Evolutionary conservation across 768 basidiomycete species (phyloP).

Genomic region (Russula earlei): DNA sequence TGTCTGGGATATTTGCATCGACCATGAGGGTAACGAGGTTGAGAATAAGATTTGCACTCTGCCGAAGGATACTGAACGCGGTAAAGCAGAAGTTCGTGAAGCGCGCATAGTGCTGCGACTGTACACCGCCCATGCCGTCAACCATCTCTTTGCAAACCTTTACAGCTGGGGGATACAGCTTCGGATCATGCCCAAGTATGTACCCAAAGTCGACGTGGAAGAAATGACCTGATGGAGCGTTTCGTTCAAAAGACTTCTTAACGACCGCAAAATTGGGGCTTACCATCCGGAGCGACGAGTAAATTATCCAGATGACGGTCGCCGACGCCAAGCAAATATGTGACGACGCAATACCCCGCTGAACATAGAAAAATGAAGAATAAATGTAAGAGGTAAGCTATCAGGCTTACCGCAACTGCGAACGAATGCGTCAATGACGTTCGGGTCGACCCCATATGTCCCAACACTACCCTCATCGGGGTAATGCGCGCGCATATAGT

Average conservation of each 20-base stretch:
- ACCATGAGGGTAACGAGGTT: slow-evolving; percentile 97
- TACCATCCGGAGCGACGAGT: slow-evolving; percentile 84
- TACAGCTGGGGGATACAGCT: slow-evolving; percentile 94
- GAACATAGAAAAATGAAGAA: slow-evolving; percentile 9
- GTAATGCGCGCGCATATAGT: slow-evolving; percentile 76
- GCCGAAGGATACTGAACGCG: slow-evolving; percentile 92
- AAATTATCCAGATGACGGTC: slow-evolving; percentile 96
- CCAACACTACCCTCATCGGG: slow-evolving; percentile 94
- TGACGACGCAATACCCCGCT: slow-evolving; percentile 98
- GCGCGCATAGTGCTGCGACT: slow-evolving; percentile 89
- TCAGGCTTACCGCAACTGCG: slow-evolving; percentile 81
- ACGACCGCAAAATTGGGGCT: slow-evolving; percentile 19
- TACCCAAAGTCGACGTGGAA: slow-evolving; percentile 99
- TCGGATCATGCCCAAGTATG: slow-evolving; percentile 94
- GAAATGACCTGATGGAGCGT: slow-evolving; percentile 67
- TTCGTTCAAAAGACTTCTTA: too few relatives aligned
- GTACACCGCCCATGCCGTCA: slow-evolving; percentile 97
- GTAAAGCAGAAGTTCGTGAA: slow-evolving; percentile 98
- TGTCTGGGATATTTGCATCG: slow-evolving; percentile 95
- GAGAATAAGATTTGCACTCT: slow-evolving; percentile 93
- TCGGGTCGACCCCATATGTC: slow-evolving; percentile 86
- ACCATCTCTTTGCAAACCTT: slow-evolving; percentile 99
- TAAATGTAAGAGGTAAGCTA: background rate
- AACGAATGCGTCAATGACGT: slow-evolving; percentile 92
- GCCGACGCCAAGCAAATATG: slow-evolving; percentile 92